phyloP scores from a whole-genome alignment of 164 flowering plant species.

The Stephania japonica region DNA sequence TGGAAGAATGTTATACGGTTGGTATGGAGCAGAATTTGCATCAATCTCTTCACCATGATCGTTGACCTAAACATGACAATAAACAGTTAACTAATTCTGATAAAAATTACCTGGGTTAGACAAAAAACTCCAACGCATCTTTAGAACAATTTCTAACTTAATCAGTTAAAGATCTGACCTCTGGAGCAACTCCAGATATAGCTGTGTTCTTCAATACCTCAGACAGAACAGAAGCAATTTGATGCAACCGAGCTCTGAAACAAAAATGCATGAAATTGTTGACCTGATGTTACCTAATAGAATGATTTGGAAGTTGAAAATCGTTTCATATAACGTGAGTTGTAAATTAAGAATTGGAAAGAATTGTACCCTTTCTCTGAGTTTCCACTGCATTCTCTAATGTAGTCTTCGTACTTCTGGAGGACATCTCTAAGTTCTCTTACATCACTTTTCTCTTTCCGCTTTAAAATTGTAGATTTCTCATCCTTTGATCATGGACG shows the following conservation, averaged over 20 bases:
- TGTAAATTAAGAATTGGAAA: background rate
- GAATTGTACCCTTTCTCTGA: slow-evolving; percentile 43
- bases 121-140: background rate
- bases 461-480: slow-evolving; percentile 33
- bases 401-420: slow-evolving; percentile 47
- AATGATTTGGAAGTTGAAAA: background rate
- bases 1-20: slow-evolving; percentile 84
- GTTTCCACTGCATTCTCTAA: slow-evolving; percentile 37
- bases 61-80: slow-evolving; percentile 30
- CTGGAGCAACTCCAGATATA: slow-evolving; percentile 45
- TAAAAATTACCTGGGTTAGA: background rate
- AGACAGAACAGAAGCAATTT: slow-evolving; percentile 63
- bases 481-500: slow-evolving; percentile 52
- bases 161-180: slow-evolving; percentile 31
- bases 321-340: background rate
- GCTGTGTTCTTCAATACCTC: slow-evolving; percentile 53
- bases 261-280: slow-evolving; percentile 1
- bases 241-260: slow-evolving; percentile 52
- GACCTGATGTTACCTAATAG: background rate
- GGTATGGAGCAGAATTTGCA: slow-evolving; percentile 37
- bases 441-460: slow-evolving; percentile 63
- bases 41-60: slow-evolving; percentile 42
- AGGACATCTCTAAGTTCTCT: slow-evolving; percentile 69
- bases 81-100: background rate
- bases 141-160: background rate